Evolutionary conservation across 2,329 filamentous ascomycete species (phyloP).

Genomic region (Metarhizium robertsii): DNA sequence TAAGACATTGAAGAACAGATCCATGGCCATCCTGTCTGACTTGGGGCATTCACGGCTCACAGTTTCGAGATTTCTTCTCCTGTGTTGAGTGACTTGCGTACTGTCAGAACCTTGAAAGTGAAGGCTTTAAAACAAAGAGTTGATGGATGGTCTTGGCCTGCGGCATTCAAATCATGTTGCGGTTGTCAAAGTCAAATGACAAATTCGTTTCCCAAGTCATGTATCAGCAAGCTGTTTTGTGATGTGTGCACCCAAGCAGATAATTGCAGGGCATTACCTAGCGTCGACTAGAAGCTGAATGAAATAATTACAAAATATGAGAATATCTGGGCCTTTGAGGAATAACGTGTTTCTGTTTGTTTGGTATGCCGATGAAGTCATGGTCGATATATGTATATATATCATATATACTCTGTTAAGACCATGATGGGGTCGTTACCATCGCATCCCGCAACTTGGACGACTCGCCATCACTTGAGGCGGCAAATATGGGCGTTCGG

Average conservation of each 20-base stretch:
- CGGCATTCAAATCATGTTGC: neutral
- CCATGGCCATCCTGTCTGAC: neutral
- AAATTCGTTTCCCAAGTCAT: neutral
- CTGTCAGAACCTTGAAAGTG: neutral
- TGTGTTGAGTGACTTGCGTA: neutral
- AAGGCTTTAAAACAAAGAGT: neutral
- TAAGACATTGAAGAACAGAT: neutral
- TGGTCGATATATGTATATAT: too few species aligned
- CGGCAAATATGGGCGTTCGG: too few species aligned
- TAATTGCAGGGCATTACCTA: neutral
- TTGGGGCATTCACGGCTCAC: neutral
- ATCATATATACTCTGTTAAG: too few species aligned
- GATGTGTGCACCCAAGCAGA: neutral
- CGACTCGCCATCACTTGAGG: too few species aligned
- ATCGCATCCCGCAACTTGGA: too few species aligned
- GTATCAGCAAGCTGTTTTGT: neutral
- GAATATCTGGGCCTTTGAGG: neutral
- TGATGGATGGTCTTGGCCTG: neutral
- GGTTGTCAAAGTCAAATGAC: neutral
- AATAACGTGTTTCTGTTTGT: neutral
- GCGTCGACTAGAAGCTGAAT: neutral
- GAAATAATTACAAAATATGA: neutral
- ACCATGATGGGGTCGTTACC: too few species aligned
- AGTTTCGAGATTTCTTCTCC: neutral
- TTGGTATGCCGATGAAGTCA: neutral